Evolutionary conservation across 2,329 filamentous ascomycete species (phyloP).

Genomic region (Sarocladium kiliense): DNA sequence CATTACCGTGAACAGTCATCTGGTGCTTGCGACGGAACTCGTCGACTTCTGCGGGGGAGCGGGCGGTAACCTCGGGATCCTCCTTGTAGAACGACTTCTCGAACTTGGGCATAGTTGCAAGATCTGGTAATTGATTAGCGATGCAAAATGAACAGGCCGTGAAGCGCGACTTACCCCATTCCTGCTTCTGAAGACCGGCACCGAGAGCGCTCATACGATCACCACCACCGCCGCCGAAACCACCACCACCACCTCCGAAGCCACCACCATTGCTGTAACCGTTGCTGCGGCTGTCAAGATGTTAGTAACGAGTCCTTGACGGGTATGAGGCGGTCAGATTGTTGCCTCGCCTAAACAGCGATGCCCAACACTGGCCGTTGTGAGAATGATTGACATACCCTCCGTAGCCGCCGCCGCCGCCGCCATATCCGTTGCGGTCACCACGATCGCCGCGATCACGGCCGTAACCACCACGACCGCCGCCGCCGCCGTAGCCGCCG

Average conservation of each 20-base stretch:
- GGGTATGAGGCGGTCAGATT: slow-evolving; percentile 5
- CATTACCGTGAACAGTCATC: slow-evolving; percentile 73
- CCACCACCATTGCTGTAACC: slow-evolving; percentile 36
- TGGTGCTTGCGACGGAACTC: slow-evolving; percentile 81
- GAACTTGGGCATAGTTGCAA: slow-evolving; percentile 81
- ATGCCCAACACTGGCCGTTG: no score
- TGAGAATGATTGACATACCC: no score
- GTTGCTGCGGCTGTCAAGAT: slow-evolving; percentile 39
- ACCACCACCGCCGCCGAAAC: slow-evolving; percentile 62
- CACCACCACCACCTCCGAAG: slow-evolving; percentile 25
- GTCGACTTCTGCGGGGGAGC: slow-evolving; percentile 74
- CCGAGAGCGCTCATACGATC: slow-evolving; percentile 94
- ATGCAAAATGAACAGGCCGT: slow-evolving; percentile 19
- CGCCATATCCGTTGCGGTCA: slow-evolving; percentile 34
- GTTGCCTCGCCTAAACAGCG: background rate
- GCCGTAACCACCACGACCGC: slow-evolving; percentile 31
- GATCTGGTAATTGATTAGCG: slow-evolving; percentile 48
- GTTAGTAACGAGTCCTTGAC: slow-evolving; percentile 27
- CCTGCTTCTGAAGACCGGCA: slow-evolving; percentile 77
- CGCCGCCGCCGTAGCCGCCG: slow-evolving; percentile 23
- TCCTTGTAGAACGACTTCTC: slow-evolving; percentile 99
- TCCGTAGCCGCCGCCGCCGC: slow-evolving; percentile 28
- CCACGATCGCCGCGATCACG: slow-evolving; percentile 32
- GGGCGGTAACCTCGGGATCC: slow-evolving; percentile 68
- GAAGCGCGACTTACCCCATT: slow-evolving; percentile 65